These are phyloP conservation scores for Oidiodendron maius DNA, from an alignment of 495 filamentous ascomycete genomes.

Conservation along the genomic window DNA sequence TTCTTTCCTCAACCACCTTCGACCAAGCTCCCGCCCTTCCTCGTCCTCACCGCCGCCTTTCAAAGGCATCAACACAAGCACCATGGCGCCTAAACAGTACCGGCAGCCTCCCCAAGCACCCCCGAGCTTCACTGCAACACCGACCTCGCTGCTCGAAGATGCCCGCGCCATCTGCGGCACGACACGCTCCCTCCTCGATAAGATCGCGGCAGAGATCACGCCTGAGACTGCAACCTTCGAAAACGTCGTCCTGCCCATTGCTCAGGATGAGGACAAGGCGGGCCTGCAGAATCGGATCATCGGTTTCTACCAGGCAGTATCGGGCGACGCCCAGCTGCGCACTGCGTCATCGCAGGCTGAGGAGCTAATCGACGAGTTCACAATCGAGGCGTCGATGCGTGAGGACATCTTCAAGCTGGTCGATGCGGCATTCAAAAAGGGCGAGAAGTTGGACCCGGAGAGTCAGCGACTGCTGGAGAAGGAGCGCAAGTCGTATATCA, in stretches of 20 bases:
- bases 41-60: not conserved
- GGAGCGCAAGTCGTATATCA: constrained; percentile 51
- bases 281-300: constrained; percentile 56
- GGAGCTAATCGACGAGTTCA: constrained; percentile 53
- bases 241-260: constrained; percentile 57
- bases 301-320: constrained; percentile 77
- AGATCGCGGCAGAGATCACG: constrained; percentile 61
- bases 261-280: constrained; percentile 60
- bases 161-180: constrained; percentile 66
- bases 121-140: constrained; percentile 79
- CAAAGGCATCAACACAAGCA: constrained; percentile 42
- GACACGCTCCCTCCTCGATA: constrained; percentile 66
- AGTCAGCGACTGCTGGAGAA: constrained; percentile 49
- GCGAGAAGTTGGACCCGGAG: constrained; percentile 36
- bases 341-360: constrained; percentile 55
- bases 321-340: constrained; percentile 59
- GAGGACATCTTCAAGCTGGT: constrained; percentile 56
- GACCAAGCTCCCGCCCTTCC: constrained; percentile 3
- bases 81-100: constrained; percentile 60
- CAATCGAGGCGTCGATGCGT: constrained; percentile 54
- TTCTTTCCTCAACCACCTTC: constrained; percentile 46
- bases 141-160: constrained; percentile 66
- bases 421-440: constrained; percentile 42
- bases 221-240: constrained; percentile 61
- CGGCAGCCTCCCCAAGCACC: constrained; percentile 77